These are phyloP conservation scores for Drechslera avenae DNA, from an alignment of 2,329 filamentous ascomycete genomes.

Conservation along the genomic window DNA sequence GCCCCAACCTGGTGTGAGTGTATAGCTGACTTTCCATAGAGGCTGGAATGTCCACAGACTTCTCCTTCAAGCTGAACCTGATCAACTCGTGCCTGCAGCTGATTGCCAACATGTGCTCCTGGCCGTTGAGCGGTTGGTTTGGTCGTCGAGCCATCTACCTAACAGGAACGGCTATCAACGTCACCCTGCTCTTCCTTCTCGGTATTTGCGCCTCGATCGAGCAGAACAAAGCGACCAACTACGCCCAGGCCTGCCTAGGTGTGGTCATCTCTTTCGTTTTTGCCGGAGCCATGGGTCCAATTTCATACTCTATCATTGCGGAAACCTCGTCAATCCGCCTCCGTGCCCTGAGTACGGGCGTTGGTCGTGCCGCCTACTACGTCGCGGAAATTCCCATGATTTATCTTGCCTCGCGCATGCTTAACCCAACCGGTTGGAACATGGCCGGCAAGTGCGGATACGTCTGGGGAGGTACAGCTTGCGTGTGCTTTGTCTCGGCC, in stretches of 20 bases:
- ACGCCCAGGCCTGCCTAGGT: constrained; percentile 65
- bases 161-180: constrained; percentile 61
- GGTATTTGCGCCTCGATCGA: constrained; percentile 63
- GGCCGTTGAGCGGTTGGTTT: constrained; percentile 67
- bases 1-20: too few species aligned
- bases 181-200: constrained; percentile 60
- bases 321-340: constrained; percentile 69
- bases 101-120: constrained; percentile 67
- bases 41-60: constrained; percentile 61
- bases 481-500: constrained; percentile 58
- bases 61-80: constrained; percentile 65
- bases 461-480: constrained; percentile 51
- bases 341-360: constrained; percentile 65
- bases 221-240: constrained; percentile 47
- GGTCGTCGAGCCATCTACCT: constrained; percentile 68
- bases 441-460: constrained; percentile 42
- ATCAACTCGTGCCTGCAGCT: constrained; percentile 67
- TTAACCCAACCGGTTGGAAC: constrained; percentile 52
- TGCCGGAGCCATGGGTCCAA: constrained; percentile 65
- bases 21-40: constrained; percentile 49
- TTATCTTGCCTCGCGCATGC: constrained; percentile 61
- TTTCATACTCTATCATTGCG: constrained; percentile 69
- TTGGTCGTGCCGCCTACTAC: constrained; percentile 68
- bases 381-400: constrained; percentile 68
- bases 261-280: constrained; percentile 69